Base-by-base conservation (phyloP, 2,329 filamentous ascomycete species). In the Fusarium pilosicola region DNA sequence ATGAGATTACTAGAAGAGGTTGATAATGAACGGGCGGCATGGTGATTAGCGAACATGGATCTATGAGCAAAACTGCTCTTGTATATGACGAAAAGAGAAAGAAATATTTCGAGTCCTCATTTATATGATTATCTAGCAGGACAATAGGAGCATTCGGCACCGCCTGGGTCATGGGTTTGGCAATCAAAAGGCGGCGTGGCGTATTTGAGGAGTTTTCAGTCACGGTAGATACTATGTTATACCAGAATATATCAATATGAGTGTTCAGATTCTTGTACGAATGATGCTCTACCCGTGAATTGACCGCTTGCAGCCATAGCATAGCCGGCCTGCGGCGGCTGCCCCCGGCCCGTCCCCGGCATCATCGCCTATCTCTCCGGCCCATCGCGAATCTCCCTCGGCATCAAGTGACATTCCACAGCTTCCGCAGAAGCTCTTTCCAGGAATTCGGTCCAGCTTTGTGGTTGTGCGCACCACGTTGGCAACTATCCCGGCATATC, bases 391-490 rank as follows among this genome's bases (percentile, higher is more conserved):
- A 76, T 93, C 91, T 7, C 90, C 90, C 9, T 85, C 84, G 71
- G 87, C 87, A 63, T 91, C 88, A 18, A 95, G 85, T 39, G 89
- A 88, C 82, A 93, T 89, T 56, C 89, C 89, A 81, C 94, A 97
- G 14, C 96, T 80, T 39, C 88, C 86, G 77, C 94, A 97, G 36
- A 78, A 78, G 9, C 63, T 77, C n/a, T 76, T 79, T 13, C 80
- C 81, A 3, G 84, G 76, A 1, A 85, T 80, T 32, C 89, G 83
- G 51, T 91, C 86, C 45, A 98, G 86, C 83, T 97, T 97, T 58
- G 91, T 92, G n/a, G 93, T 92, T 39, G 96, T 99, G 71, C 94
- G 90, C 10, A 98, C 96, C 15, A 99, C 96, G 80, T 99, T 99
- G 38, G 95, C 93, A 74, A 99, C 95, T 63, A 98, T 94, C 62